phyloP scores from a whole-genome alignment of 1,284 basidiomycete genomes.

The Pseudozyma tsukubaensis region DNA sequence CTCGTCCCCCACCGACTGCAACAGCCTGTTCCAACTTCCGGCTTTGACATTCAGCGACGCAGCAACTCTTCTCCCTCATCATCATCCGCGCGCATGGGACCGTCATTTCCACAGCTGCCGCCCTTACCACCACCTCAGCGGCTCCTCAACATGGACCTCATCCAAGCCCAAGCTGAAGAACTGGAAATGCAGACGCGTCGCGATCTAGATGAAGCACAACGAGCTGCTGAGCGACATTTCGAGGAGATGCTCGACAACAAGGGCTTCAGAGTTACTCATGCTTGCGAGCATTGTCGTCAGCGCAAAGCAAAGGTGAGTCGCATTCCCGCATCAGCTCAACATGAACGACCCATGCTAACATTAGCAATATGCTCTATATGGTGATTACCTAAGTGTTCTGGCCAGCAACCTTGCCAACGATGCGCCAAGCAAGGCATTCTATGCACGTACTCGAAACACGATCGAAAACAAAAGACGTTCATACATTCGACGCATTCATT shows the following conservation, averaged over 20 bases:
- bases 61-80: constrained; percentile 5
- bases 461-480: constrained; percentile 16
- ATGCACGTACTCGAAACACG: constrained; percentile 28
- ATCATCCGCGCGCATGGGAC: background rate
- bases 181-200: constrained; percentile 32
- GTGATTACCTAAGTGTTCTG: too few relatives aligned
- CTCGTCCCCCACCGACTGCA: constrained; percentile 4
- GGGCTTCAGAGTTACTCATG: constrained; percentile 31
- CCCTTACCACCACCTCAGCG: constrained; percentile 7
- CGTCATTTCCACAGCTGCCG: background rate
- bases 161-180: constrained; percentile 34
- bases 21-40: constrained; percentile 1
- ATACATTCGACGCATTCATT: background rate
- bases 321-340: too few relatives aligned
- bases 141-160: constrained; percentile 17
- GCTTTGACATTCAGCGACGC: background rate
- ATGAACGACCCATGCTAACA: too few relatives aligned
- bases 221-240: constrained; percentile 21
- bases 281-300: constrained; percentile 43
- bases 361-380: too few relatives aligned
- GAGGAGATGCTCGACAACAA: constrained; percentile 31
- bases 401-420: constrained; percentile 36
- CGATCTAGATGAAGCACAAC: constrained; percentile 15
- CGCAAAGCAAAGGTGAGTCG: constrained; percentile 47
- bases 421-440: constrained; percentile 38